Conservation (phyloP, 2,329 filamentous ascomycete genomes). For the Lachnellula suecica region DNA sequence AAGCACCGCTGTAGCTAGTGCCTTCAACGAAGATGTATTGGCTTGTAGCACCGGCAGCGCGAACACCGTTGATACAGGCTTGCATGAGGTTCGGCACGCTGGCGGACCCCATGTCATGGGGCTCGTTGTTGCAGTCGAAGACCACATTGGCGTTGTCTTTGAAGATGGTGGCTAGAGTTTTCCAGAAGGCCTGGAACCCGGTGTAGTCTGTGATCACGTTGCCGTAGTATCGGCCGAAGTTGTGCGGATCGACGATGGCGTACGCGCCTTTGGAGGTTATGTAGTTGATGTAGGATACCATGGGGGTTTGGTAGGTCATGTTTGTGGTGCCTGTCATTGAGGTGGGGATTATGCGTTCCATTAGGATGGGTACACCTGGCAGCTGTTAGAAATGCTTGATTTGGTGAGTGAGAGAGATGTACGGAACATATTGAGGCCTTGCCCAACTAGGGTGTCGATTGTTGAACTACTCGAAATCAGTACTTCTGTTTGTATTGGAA, state of each 20-base stretch:
- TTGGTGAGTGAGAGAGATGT: neutral
- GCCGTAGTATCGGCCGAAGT: constrained; percentile 48
- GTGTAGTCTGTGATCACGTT: constrained; percentile 35
- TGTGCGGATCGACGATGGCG: constrained; percentile 48
- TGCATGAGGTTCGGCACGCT: constrained; percentile 43
- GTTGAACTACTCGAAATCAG: constrained; percentile 7
- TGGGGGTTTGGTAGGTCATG: constrained; percentile 36
- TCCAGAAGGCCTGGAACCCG: constrained; percentile 42
- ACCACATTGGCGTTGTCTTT: constrained; percentile 35
- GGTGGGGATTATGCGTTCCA: constrained; percentile 56
- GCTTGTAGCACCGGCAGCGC: constrained; percentile 41
- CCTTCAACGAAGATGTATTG: constrained; percentile 61
- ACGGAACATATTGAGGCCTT: constrained; percentile 33
- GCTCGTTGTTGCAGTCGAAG: constrained; percentile 46
- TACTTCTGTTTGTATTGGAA: neutral
- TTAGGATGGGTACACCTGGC: constrained; percentile 40
- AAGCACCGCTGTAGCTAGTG: constrained; percentile 29
- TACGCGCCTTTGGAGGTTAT: constrained; percentile 46
- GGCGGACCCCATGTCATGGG: constrained; percentile 40
- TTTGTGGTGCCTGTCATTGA: constrained; percentile 45
- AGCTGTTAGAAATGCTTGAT: constrained; percentile 42
- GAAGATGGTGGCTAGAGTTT: constrained; percentile 38
- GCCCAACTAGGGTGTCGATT: constrained; percentile 18
- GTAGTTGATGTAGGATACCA: constrained; percentile 38
- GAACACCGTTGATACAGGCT: constrained; percentile 43